Evolutionary conservation across 192 early-diverging fungal species (phyloP), one percentile per base, ranked within the genome.

Genomic region (Coemansia reversa): DNA sequence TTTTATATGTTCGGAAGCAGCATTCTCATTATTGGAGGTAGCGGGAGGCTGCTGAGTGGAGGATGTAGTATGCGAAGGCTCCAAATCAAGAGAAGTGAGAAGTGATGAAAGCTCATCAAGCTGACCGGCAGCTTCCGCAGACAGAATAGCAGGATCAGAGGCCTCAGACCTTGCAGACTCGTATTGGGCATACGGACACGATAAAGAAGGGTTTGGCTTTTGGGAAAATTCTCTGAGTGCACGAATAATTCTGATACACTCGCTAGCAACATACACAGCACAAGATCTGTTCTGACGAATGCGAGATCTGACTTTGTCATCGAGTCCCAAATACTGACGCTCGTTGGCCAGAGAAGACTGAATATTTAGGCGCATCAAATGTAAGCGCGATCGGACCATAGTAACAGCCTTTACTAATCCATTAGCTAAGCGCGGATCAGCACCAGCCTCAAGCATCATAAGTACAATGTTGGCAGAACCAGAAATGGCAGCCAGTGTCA

Each of bases 301-400:
- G 14, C 49, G 63, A 0, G 67, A 54, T 5, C 62, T 7, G 4
- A 52, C 55, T 49, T 61, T 58, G 50, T 55, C 45, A 11, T 55
- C 57, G 28, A 35, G 49, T 5, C 24, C 32, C 0, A 61, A 39
- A 0, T 51, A 55, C 0, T 60, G 35, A 6, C 48, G 45, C 48
- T 74, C 71, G 16, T 67, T 63, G 0, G 56, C 29, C 0, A 72
- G 68, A 3, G 66, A 60, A 20, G 74, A 59, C 27, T 63, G 65
- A 5, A 75, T 71, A 27, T 68, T 55, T 19, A 42, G 42, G 5
- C 78, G 72, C 47, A 81, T 32, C 48, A 75, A 50, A 4, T 69
- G 69, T 39, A 81, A 54, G 2, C 78, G 72, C 23, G 72, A 57
- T 12, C 78, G 48, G 28, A 75, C 78, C 78, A 81, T 81, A n/a